Base-by-base conservation (phyloP, 495 filamentous ascomycete species). In the Penicillium pancosmium region DNA sequence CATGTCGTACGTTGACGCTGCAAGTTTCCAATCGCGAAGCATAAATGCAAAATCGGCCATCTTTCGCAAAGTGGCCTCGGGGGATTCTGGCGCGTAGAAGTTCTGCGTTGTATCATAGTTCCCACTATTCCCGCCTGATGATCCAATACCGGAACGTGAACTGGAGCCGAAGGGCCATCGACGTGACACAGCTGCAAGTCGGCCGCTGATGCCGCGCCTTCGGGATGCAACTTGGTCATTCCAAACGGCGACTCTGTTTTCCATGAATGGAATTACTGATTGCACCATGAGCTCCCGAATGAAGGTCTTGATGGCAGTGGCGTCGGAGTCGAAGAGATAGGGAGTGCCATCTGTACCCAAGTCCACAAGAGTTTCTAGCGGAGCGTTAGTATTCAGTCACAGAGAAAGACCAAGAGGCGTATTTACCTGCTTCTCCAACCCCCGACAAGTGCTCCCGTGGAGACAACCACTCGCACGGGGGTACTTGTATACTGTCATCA, bases 201-300 rank as follows among this genome's bases (percentile, higher is more conserved):
- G 85, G 13, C 94, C 94, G 59, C 87, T 88, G 55, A 98, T 80
- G 34, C 95, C 95, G 54, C 91, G 85, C 43, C 94, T 79, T 48
- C 89, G 80, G 13, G 95, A 96, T n/a, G 91, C 92, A 8, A 98
- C 88, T 74, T 97, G 93, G 66, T 98, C 94, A 68, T 98, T 98
- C 94, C 94, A 98, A 4, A 90, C 82, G 23, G 92, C 87, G 9
- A 93, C 82, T 62, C 87, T 83, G 50, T 92, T 89, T 73, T 98
- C 94, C 95, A 98, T 98, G 54, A 88, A 91, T 0, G 94, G 94
- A 33, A 98, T 82, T 12, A 98, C 82, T 2, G 91, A 96, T 66
- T 97, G 93, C 9, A 88, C 92, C 13, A 94, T 88, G 78, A 98
- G 89, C 70, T 97, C 95, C 7, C 94, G 88, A 50, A 97, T 82